Percentiles rank a stretch among this genome's conserved stretches.
phyloP scores from a whole-genome alignment of 768 basidiomycete species.

The Xanthoconium stramineum region DNA sequence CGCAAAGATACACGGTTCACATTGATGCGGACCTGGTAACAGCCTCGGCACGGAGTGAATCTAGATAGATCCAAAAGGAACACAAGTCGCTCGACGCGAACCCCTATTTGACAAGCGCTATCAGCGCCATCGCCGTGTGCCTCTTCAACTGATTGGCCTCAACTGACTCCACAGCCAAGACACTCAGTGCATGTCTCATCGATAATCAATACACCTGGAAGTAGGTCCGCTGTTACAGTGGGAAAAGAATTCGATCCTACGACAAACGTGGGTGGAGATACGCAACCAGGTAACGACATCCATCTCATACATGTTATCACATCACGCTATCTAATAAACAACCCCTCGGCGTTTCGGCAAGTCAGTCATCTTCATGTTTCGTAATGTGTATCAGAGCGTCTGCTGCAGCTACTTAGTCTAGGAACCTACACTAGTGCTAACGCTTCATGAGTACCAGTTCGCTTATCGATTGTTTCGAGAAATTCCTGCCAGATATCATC shows the following conservation, averaged over 20 bases:
- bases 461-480: too few relatives aligned
- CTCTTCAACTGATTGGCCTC: too few relatives aligned
- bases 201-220: neutral
- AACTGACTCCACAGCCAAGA: neutral
- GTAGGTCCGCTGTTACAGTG: neutral
- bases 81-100: neutral
- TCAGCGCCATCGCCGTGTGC: too few relatives aligned
- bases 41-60: too few relatives aligned
- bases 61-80: too few relatives aligned
- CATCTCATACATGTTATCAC: constrained; percentile 3
- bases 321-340: neutral
- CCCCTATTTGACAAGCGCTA: neutral
- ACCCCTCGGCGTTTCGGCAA: constrained; percentile 1
- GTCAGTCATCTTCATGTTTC: neutral
- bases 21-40: too few relatives aligned
- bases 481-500: neutral
- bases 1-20: neutral
- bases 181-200: neutral
- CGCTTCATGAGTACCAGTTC: too few relatives aligned
- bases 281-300: neutral
- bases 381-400: neutral
- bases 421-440: too few relatives aligned
- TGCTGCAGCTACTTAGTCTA: too few relatives aligned
- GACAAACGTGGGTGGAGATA: constrained; percentile 14
- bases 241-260: constrained; percentile 7